Percentiles rank a stretch among this genome's conserved stretches.
Conservation (phyloP, 495 filamentous ascomycete genomes). For the Aspergillus sclerotioniger region DNA sequence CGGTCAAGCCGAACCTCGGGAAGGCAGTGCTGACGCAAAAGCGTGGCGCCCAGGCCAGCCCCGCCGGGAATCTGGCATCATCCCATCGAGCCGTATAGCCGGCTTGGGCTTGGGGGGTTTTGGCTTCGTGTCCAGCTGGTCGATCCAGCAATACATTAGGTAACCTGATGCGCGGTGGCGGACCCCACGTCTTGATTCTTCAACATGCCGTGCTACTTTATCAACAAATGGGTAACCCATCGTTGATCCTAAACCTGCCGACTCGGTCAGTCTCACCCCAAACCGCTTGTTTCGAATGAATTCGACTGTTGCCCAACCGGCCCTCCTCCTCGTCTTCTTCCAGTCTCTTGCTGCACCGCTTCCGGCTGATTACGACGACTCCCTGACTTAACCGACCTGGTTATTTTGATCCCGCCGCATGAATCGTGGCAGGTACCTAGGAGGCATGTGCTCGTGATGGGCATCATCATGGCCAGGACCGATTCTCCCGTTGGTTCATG, state of each 20-base stretch:
- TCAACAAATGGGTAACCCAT: neutral
- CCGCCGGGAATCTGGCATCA: slow-evolving; percentile 36
- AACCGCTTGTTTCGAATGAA: too few species aligned
- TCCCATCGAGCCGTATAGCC: neutral
- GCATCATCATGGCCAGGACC: neutral
- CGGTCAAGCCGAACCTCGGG: slow-evolving; percentile 4
- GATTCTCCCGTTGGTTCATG: neutral
- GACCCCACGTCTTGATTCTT: slow-evolving; percentile 1
- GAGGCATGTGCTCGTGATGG: too few species aligned
- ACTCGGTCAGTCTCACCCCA: neutral
- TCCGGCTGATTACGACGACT: too few species aligned
- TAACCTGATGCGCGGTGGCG: slow-evolving; percentile 4
- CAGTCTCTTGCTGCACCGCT: too few species aligned
- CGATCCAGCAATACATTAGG: slow-evolving; percentile 13
- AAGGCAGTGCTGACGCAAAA: neutral
- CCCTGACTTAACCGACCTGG: too few species aligned
- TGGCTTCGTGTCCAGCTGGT: slow-evolving; percentile 7
- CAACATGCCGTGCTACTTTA: neutral
- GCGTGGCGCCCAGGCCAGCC: slow-evolving; percentile 23
- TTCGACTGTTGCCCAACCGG: too few species aligned
- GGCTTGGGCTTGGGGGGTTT: neutral
- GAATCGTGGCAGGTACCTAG: too few species aligned
- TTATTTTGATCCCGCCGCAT: too few species aligned
- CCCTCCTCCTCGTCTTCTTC: too few species aligned
- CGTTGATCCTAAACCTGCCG: neutral